Conservation (phyloP, 768 basidiomycete species). For the Xerocomellus chrysenteron region DNA sequence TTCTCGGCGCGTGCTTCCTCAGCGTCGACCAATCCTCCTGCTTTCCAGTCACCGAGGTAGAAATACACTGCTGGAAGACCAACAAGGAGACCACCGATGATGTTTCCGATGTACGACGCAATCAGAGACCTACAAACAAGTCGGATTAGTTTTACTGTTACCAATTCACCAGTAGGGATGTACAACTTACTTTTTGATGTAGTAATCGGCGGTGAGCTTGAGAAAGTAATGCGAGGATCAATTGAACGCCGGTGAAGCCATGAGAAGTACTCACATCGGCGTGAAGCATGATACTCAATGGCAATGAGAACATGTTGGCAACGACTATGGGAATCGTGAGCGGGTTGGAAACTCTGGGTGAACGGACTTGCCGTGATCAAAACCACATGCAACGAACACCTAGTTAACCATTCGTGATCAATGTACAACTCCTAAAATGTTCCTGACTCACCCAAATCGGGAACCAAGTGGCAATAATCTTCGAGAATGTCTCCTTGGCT, state of each 20-base stretch:
- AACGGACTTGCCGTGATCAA: constrained; percentile 57
- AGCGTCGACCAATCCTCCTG: constrained; percentile 37
- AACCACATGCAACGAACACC: constrained; percentile 71
- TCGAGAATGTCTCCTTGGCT: constrained; percentile 66
- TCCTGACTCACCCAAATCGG: constrained; percentile 61
- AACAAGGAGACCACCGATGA: constrained; percentile 63
- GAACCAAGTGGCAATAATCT: constrained; percentile 68
- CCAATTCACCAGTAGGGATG: not conserved
- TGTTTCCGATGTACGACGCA: constrained; percentile 64
- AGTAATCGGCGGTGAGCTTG: constrained; percentile 41
- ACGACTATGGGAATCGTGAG: constrained; percentile 42
- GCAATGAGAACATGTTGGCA: constrained; percentile 77
- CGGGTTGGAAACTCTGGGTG: not conserved
- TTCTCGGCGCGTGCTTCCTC: constrained; percentile 37
- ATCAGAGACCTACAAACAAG: constrained; percentile 51
- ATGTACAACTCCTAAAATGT: not conserved
- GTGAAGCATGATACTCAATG: constrained; percentile 68
- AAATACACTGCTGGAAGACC: constrained; percentile 65
- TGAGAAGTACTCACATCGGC: constrained; percentile 49
- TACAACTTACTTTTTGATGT: constrained; percentile 61
- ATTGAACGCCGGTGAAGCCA: not conserved
- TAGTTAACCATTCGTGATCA: constrained; percentile 20
- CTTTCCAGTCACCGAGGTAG: constrained; percentile 53
- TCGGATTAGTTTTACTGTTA: not conserved
- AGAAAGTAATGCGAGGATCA: not conserved